A percentile compares a stretch with the other conserved stretches of the same genome.
phyloP scores from a whole-genome alignment of 2,329 filamentous ascomycete species.

The Verruconis gallopava region DNA sequence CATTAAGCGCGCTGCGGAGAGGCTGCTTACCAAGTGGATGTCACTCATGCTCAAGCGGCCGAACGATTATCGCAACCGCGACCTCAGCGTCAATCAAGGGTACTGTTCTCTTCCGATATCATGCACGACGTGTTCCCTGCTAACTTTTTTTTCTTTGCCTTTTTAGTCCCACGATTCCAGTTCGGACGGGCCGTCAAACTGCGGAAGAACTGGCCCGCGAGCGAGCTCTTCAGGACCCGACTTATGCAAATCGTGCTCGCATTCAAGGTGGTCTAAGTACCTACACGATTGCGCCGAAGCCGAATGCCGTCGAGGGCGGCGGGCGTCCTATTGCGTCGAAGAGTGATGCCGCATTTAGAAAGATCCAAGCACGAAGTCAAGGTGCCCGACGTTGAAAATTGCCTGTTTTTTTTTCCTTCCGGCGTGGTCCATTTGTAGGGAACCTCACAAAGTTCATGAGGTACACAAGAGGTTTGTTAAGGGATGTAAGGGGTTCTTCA shows the following conservation, averaged over 20 bases:
- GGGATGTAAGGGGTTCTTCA: too few relatives aligned
- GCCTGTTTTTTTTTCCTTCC: not conserved
- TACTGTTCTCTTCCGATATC: not conserved
- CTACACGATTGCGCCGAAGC: conserved; percentile 51
- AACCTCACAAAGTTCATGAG: too few relatives aligned
- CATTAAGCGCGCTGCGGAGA: conserved; percentile 90
- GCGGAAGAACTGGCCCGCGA: conserved; percentile 33
- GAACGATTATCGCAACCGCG: conserved; percentile 84
- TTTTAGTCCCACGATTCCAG: conserved; percentile 16
- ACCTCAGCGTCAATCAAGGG: conserved; percentile 28
- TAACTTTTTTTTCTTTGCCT: conserved; percentile 14
- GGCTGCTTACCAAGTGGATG: conserved; percentile 90
- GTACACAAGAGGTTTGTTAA: too few relatives aligned
- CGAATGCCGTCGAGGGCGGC: conserved; percentile 34
- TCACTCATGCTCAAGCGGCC: conserved; percentile 85
- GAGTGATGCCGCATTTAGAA: conserved; percentile 35
- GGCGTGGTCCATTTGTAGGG: too few relatives aligned
- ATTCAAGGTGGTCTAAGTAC: conserved; percentile 45
- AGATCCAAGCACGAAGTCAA: conserved; percentile 31
- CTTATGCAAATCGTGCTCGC: conserved; percentile 43
- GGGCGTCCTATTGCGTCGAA: conserved; percentile 33
- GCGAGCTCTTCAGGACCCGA: conserved; percentile 39
- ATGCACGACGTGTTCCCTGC: conserved; percentile 14
- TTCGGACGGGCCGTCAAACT: conserved; percentile 18
- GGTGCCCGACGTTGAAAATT: not conserved